Evolutionary conservation across 345 rosid species (phyloP).

Genomic region (Lenwebbia sp.): DNA sequence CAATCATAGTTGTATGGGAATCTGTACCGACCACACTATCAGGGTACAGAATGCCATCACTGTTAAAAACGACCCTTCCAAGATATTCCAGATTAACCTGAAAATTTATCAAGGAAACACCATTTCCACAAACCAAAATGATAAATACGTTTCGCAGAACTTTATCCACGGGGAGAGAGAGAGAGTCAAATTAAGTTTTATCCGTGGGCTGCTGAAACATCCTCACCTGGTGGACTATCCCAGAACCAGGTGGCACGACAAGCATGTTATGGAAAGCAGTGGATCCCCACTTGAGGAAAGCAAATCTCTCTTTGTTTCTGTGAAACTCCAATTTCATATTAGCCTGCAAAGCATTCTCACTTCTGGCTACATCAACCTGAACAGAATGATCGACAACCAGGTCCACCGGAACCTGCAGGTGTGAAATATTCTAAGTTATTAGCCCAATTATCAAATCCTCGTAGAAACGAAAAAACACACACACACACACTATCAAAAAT

Average conservation of each 20-base stretch:
- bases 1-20: conserved; percentile 92
- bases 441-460: not conserved
- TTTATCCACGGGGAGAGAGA: not conserved
- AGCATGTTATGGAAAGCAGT: conserved; percentile 63
- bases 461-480: not conserved
- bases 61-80: conserved; percentile 77
- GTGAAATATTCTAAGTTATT: not conserved
- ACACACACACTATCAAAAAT: not conserved
- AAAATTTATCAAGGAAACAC: conserved; percentile 1
- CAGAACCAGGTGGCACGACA: conserved; percentile 69
- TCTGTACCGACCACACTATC: conserved; percentile 91
- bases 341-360: conserved; percentile 58
- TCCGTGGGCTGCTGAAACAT: not conserved
- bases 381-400: conserved; percentile 85
- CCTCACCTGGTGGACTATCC: conserved; percentile 71
- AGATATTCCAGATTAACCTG: conserved; percentile 90
- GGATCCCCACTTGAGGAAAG: conserved; percentile 68
- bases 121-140: not conserved
- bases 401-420: conserved; percentile 73
- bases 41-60: conserved; percentile 61
- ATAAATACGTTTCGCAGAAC: not conserved
- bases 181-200: not conserved
- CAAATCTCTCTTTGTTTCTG: conserved; percentile 57
- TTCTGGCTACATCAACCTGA: conserved; percentile 72
- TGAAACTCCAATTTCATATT: conserved; percentile 70